Evolutionary conservation across 2,329 filamentous ascomycete species (phyloP).

Genomic region (Triangularia verruculosa): DNA sequence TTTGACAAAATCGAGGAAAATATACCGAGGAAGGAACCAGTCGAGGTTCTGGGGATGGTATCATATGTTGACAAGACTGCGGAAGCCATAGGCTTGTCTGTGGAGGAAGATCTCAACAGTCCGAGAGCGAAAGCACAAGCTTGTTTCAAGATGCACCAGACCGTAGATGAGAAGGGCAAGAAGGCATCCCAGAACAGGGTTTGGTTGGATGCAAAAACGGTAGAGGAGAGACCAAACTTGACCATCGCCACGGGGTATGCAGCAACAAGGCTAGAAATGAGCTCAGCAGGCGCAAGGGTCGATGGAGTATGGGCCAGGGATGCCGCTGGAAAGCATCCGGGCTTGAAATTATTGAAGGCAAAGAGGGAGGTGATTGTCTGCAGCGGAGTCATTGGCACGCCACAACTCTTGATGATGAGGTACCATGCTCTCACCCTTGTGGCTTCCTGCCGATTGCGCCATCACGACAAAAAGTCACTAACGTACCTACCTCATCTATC

Average conservation of each 20-base stretch:
- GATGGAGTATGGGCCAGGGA: slow-evolving; percentile 28
- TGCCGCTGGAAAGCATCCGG: not conserved
- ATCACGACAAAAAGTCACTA: not conserved
- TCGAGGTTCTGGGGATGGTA: slow-evolving; percentile 12
- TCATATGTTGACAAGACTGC: slow-evolving; percentile 28
- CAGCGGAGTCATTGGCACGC: slow-evolving; percentile 30
- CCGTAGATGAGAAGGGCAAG: slow-evolving; percentile 27
- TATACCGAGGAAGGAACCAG: slow-evolving; percentile 21
- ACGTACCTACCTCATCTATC: not conserved
- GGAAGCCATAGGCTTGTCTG: slow-evolving; percentile 28
- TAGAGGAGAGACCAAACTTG: slow-evolving; percentile 26
- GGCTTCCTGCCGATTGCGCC: not conserved
- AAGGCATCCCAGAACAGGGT: slow-evolving; percentile 30
- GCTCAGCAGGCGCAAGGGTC: slow-evolving; percentile 21
- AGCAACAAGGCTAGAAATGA: slow-evolving; percentile 31
- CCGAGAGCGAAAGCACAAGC: slow-evolving; percentile 30
- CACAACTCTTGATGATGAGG: slow-evolving; percentile 33
- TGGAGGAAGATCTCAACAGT: slow-evolving; percentile 31
- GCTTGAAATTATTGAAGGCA: slow-evolving; percentile 27
- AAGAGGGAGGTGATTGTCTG: slow-evolving; percentile 34
- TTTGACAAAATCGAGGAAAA: slow-evolving; percentile 33
- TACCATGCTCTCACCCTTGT: not conserved
- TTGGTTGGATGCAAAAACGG: slow-evolving; percentile 28
- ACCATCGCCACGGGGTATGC: slow-evolving; percentile 33
- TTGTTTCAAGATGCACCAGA: slow-evolving; percentile 30